A percentile compares a stretch with the other conserved stretches of the same genome.
phyloP scores from a whole-genome alignment of 768 basidiomycete species.

The Tricholoma flavovirens region DNA sequence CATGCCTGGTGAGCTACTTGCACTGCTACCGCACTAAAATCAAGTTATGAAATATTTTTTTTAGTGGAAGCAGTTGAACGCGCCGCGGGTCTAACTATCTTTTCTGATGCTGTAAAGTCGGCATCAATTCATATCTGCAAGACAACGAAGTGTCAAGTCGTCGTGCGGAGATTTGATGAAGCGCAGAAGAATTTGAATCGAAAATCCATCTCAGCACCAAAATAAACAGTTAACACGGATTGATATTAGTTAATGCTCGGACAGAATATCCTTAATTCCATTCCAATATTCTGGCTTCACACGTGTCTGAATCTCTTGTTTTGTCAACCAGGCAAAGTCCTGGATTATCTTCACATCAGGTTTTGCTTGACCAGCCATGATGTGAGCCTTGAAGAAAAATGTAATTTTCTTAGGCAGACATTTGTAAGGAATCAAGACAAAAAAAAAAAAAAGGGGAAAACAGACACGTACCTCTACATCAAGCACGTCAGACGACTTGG shows the following conservation, averaged over 20 bases:
- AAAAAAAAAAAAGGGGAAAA: background rate
- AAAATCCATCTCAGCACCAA: conserved; percentile 49
- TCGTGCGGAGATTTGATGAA: conserved; percentile 89
- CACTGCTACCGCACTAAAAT: background rate
- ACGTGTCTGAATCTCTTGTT: conserved; percentile 74
- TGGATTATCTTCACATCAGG: conserved; percentile 47
- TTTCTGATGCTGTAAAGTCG: conserved; percentile 73
- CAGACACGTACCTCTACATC: conserved; percentile 31
- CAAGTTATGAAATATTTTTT: background rate
- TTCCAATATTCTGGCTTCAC: conserved; percentile 73
- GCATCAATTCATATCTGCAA: conserved; percentile 83
- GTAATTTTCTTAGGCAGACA: conserved; percentile 54
- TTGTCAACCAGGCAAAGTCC: conserved; percentile 93
- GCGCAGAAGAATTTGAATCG: conserved; percentile 61
- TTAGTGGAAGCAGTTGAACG: conserved; percentile 90
- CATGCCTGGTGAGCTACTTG: conserved; percentile 59
- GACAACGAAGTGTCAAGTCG: conserved; percentile 81
- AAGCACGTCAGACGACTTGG: conserved; percentile 20
- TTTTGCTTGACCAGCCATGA: conserved; percentile 80
- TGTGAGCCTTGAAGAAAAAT: conserved; percentile 94
- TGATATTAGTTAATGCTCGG: conserved; percentile 47
- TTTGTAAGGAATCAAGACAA: background rate
- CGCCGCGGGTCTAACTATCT: conserved; percentile 82
- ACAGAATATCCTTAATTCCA: conserved; percentile 74
- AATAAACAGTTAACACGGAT: conserved; percentile 21